These are phyloP conservation scores for Thielaviopsis cerberus DNA, from an alignment of 2,329 filamentous ascomycete genomes.

Conservation along the genomic window DNA sequence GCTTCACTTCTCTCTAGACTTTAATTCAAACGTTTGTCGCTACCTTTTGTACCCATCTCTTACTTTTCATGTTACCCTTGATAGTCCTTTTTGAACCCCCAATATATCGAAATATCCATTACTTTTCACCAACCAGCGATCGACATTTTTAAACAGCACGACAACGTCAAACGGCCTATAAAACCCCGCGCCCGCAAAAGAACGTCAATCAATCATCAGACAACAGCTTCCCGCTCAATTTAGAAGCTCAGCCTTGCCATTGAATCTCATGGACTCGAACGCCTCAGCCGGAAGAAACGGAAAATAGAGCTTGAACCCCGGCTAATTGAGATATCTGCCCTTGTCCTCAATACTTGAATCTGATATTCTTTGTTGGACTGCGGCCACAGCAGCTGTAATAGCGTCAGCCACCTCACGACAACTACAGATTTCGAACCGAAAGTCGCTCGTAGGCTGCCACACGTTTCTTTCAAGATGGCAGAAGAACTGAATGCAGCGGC, in stretches of 20 bases:
- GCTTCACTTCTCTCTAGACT: no score
- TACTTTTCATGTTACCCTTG: background rate
- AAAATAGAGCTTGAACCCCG: background rate
- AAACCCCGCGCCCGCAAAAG: background rate
- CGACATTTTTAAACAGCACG: background rate
- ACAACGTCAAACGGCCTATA: no score
- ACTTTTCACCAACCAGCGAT: background rate
- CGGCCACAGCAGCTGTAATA: background rate
- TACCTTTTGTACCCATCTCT: no score
- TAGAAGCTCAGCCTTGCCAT: background rate
- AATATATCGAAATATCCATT: background rate
- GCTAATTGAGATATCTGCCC: background rate
- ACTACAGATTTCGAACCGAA: background rate
- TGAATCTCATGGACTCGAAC: background rate
- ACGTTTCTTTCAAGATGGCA: background rate
- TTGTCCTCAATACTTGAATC: background rate
- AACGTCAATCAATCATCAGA: background rate
- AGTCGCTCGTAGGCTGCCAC: background rate
- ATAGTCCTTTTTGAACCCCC: background rate
- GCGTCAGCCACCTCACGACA: background rate
- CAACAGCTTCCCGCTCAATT: background rate
- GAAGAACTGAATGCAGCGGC: background rate
- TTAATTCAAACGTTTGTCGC: no score
- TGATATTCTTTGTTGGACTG: background rate
- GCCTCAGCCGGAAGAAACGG: background rate